These are phyloP conservation scores for Colletotrichum karsti DNA, from an alignment of 2,329 filamentous ascomycete genomes.

Conservation along the genomic window DNA sequence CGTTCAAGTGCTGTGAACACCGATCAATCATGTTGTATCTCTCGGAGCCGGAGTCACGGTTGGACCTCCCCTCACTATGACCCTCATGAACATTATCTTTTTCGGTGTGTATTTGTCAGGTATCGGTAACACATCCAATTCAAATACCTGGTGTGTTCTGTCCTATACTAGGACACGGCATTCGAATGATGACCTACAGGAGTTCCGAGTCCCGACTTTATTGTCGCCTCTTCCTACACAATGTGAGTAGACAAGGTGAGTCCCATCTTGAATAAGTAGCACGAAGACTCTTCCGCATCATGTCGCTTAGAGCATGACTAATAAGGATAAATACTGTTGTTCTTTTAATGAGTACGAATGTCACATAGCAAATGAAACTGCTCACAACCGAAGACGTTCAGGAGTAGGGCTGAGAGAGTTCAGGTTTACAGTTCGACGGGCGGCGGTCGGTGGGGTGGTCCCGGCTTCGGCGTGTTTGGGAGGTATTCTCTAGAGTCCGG, in stretches of 20 bases:
- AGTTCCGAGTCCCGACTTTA: no score
- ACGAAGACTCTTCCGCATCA: no score
- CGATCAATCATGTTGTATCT: constrained; percentile 49
- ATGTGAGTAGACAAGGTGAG: no score
- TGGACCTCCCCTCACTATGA: constrained; percentile 40
- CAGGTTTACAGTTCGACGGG: background rate
- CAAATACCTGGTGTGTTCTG: constrained; percentile 56
- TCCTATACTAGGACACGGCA: constrained; percentile 55
- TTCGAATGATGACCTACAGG: constrained; percentile 57
- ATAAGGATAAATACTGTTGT: no score
- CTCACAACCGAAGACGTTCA: background rate
- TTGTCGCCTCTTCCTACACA: no score
- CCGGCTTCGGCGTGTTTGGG: background rate
- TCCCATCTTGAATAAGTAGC: no score
- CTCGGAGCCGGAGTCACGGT: constrained; percentile 43
- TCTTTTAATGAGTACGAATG: no score
- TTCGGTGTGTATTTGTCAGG: constrained; percentile 52
- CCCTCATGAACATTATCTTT: constrained; percentile 52
- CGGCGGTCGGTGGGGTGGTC: background rate
- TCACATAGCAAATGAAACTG: background rate
- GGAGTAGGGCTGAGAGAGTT: constrained; percentile 6
- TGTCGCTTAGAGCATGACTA: no score
- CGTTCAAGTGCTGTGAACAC: constrained; percentile 56
- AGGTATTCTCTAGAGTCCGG: background rate
- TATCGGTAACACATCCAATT: constrained; percentile 56